A percentile compares a stretch with the other conserved stretches of the same genome.
Evolutionary conservation across 179 eudicot genomes (phyloP).

Genomic region (Pouteria campechiana): DNA sequence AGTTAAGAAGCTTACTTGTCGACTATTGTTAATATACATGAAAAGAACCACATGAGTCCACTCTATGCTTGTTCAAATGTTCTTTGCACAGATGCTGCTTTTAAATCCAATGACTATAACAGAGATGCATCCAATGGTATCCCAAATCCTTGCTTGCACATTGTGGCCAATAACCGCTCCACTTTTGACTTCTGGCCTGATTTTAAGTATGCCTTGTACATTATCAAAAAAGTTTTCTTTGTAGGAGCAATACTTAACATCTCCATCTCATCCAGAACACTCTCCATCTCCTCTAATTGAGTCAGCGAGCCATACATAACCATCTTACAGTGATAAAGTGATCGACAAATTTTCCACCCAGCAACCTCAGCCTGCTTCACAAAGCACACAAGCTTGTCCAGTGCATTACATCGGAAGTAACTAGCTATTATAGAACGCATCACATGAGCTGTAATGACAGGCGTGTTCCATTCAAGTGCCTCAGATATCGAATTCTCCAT

Average conservation of each 20-base stretch:
- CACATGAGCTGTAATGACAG: conserved; percentile 20
- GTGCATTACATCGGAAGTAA: conserved; percentile 40
- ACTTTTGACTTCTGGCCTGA: conserved; percentile 39
- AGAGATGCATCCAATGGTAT: conserved; percentile 12
- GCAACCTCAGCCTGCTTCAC: conserved; percentile 52
- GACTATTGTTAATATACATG: too few relatives aligned
- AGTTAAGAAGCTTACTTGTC: too few relatives aligned
- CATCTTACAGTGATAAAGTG: conserved; percentile 75
- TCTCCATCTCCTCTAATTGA: conserved; percentile 78
- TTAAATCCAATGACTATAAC: conserved; percentile 6
- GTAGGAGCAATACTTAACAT: conserved; percentile 22
- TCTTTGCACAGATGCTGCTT: background rate
- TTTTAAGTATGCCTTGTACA: conserved; percentile 31
- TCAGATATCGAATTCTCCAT: conserved; percentile 56
- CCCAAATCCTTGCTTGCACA: conserved; percentile 64
- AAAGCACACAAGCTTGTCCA: conserved; percentile 61
- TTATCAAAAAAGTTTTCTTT: conserved; percentile 40
- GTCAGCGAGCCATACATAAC: conserved; percentile 52
- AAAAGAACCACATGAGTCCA: too few relatives aligned
- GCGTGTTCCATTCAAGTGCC: conserved; percentile 46
- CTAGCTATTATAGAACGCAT: conserved; percentile 57
- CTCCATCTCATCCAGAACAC: conserved; percentile 59
- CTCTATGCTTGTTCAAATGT: too few relatives aligned
- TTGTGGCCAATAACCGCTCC: conserved; percentile 48
- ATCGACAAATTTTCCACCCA: conserved; percentile 68